These are phyloP conservation scores for Venturia aucupariae DNA, from an alignment of 2,329 filamentous ascomycete species.

Conservation along the genomic window DNA sequence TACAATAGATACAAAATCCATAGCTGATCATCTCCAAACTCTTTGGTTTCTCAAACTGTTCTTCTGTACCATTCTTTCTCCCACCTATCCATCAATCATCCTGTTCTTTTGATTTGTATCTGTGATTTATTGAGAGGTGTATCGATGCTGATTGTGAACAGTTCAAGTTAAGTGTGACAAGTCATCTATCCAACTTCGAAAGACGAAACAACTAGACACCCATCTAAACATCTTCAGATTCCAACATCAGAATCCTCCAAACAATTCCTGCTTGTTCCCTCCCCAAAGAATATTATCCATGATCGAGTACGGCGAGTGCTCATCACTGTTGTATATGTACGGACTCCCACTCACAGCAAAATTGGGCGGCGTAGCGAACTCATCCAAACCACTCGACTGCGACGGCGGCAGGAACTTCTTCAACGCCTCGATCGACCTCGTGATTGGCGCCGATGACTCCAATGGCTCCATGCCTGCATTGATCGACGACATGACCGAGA, in stretches of 20 bases:
- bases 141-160: no score
- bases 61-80: no score
- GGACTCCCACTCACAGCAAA: not conserved
- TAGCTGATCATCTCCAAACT: no score
- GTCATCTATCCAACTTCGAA: no score
- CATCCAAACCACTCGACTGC: not conserved
- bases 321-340: not conserved
- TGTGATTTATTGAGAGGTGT: no score
- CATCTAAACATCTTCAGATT: not conserved
- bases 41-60: no score
- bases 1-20: no score
- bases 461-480: constrained; percentile 38
- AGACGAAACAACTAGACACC: not conserved
- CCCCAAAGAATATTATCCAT: constrained; percentile 15
- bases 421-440: constrained; percentile 37
- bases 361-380: not conserved
- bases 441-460: constrained; percentile 39
- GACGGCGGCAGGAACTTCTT: constrained; percentile 15
- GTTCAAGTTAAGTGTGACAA: no score
- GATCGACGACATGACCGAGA: constrained; percentile 38
- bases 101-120: no score
- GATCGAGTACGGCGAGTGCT: constrained; percentile 12
- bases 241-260: not conserved
- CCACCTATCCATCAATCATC: no score
- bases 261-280: not conserved